These are phyloP conservation scores for Plasmodium chabaudi DNA, from an alignment of 169 alveolate genomes.

Conservation along the genomic window DNA sequence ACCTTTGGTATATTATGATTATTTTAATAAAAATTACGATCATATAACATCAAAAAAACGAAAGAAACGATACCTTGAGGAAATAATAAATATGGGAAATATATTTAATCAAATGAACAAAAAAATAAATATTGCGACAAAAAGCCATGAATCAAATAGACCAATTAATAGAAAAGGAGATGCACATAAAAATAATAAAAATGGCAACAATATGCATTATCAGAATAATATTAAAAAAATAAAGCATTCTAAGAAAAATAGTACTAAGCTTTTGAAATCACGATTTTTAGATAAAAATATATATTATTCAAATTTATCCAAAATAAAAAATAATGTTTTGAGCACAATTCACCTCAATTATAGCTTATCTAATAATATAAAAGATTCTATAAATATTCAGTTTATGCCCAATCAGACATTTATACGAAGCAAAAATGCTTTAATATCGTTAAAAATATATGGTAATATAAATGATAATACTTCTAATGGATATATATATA, in stretches of 20 bases:
- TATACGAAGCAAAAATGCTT: slow-evolving; percentile 6
- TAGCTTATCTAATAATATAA: not conserved
- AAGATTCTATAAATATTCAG: not conserved
- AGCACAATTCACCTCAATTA: not conserved
- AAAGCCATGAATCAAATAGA: no score
- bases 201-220: not conserved
- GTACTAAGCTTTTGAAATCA: not conserved
- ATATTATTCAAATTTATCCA: not conserved
- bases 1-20: no score
- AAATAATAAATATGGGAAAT: no score
- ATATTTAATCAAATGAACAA: no score
- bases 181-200: not conserved
- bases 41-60: no score
- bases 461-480: no score
- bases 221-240: not conserved
- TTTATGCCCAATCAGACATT: slow-evolving; percentile 13
- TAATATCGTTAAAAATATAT: slow-evolving; percentile 11
- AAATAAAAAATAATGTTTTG: slow-evolving; percentile 11
- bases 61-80: no score
- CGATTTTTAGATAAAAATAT: slow-evolving; percentile 10
- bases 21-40: no score
- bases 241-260: not conserved
- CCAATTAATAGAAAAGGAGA: not conserved
- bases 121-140: no score
- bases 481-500: not conserved